Base-by-base conservation (phyloP, 805 yeast genomes). In the Candida ortonii region DNA sequence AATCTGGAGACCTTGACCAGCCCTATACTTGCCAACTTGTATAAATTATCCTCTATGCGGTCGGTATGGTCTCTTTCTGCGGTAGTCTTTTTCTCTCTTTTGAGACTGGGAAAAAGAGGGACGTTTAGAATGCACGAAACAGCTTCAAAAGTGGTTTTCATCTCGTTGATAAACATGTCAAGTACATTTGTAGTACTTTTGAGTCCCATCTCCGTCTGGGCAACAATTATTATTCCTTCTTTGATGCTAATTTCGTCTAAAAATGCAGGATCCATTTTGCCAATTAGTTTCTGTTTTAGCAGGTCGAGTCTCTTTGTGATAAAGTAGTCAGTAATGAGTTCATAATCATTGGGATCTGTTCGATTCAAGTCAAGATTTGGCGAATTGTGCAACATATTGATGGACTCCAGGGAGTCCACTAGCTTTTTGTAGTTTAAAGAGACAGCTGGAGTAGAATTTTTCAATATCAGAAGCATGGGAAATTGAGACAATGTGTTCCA, bases 11-110 rank as follows among this genome's bases (percentile, higher is more conserved):
- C 57, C 16, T 46, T 50, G 22, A 49, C 47, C 24, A 56, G 35
- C 3, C 61, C 61, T 18, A 47, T 28, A 6, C 41, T 27, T 3
- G 57, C 61, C 26, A 56, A 22, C 11, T 25, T 36, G 33, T 48
- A 45, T 21, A 55, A 30, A 24, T 55, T 56, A 9, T 39, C 38
- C 26, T 41, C 43, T 24, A 43, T 28, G 6, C 15, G 28, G 14
- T 28, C 25, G 10, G 19, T 13, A 4, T 30, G 28, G 5, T 37
- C 25, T n/a, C 36, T 18, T 5, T 24, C 26, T 21, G 28, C 34
- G 14, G 26, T 16, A 3, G 36, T 25, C 13, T 37, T 28, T 10
- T 41, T 38, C 7, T 51, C 29, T 3, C 28, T 26, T 15, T 38
- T 36, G 12, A 57, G 39, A 20, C 41, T 34, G 2, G 62, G 59